phyloP scores from a whole-genome alignment of 1,284 basidiomycete genomes.

The Naganishia liquefaciens region DNA sequence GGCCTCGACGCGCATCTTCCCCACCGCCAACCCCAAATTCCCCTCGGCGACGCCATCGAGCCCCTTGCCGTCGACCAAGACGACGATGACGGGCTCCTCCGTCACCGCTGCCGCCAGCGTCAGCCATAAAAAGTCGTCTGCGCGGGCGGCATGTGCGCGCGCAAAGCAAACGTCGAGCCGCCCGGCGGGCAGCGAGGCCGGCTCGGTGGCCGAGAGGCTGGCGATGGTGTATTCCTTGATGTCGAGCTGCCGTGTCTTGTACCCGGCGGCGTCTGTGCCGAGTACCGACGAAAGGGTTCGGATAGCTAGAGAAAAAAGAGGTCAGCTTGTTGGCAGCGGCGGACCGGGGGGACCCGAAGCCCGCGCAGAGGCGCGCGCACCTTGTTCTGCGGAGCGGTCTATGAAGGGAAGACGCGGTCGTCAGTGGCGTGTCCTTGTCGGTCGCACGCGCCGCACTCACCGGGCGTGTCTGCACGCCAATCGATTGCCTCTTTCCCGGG shows the following conservation, averaged over 20 bases:
- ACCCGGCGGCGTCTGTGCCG: background rate
- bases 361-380: background rate
- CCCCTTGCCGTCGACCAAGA: conserved; percentile 15
- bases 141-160: background rate
- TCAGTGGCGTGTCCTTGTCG: no score
- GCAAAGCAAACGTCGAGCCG: conserved; percentile 10
- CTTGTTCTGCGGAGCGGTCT: background rate
- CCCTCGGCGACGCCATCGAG: background rate
- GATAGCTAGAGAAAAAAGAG: background rate
- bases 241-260: background rate
- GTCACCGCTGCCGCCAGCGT: conserved; percentile 1
- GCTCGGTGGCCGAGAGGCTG: background rate
- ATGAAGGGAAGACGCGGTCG: background rate
- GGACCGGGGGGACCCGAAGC: no score
- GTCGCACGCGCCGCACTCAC: background rate
- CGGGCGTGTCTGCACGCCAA: background rate
- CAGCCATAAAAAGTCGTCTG: conserved; percentile 6
- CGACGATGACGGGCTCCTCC: conserved; percentile 13
- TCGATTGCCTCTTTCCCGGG: background rate
- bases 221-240: background rate
- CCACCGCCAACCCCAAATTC: background rate
- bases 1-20: background rate
- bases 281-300: background rate
- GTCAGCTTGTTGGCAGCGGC: background rate
- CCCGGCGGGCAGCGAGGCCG: background rate